These are phyloP conservation scores for Candida tallmaniae DNA, from an alignment of 805 yeast genomes.

Conservation along the genomic window DNA sequence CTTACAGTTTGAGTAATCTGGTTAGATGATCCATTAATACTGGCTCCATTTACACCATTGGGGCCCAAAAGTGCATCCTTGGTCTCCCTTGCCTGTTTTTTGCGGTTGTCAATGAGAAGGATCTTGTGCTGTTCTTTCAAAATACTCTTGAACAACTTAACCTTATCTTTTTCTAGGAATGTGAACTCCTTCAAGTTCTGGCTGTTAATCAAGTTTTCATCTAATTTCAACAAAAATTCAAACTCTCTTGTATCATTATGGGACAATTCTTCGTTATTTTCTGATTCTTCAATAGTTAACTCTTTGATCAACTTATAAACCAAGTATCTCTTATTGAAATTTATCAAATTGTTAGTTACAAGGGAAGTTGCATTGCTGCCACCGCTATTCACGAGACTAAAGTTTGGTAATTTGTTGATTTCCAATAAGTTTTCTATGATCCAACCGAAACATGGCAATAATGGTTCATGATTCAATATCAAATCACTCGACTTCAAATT, in stretches of 20 bases:
- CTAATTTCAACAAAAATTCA: constrained; percentile 48
- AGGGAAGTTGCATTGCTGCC: no score
- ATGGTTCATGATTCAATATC: constrained; percentile 34
- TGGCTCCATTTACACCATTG: not conserved
- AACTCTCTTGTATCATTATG: constrained; percentile 40
- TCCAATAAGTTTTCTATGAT: constrained; percentile 74
- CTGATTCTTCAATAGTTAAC: constrained; percentile 31
- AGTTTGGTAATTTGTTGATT: constrained; percentile 60
- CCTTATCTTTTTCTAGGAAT: constrained; percentile 19
- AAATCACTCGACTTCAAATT: constrained; percentile 23
- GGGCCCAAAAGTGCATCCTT: no score
- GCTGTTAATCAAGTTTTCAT: constrained; percentile 29
- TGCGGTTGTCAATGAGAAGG: constrained; percentile 27
- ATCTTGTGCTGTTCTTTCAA: constrained; percentile 30
- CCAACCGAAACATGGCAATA: constrained; percentile 93
- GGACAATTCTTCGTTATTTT: constrained; percentile 14
- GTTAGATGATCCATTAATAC: constrained; percentile 2
- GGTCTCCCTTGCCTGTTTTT: constrained; percentile 20
- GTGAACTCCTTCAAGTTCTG: constrained; percentile 34
- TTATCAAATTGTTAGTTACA: constrained; percentile 59
- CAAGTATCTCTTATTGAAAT: constrained; percentile 69
- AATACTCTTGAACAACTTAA: constrained; percentile 24
- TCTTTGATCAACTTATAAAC: constrained; percentile 36
- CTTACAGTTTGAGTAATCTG: constrained; percentile 11
- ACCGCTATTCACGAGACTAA: no score